A percentile compares a stretch with the other conserved stretches of the same genome.
These are phyloP conservation scores for Pyracantha coccinea DNA, from an alignment of 331 rosid genomes.

Conservation along the genomic window DNA sequence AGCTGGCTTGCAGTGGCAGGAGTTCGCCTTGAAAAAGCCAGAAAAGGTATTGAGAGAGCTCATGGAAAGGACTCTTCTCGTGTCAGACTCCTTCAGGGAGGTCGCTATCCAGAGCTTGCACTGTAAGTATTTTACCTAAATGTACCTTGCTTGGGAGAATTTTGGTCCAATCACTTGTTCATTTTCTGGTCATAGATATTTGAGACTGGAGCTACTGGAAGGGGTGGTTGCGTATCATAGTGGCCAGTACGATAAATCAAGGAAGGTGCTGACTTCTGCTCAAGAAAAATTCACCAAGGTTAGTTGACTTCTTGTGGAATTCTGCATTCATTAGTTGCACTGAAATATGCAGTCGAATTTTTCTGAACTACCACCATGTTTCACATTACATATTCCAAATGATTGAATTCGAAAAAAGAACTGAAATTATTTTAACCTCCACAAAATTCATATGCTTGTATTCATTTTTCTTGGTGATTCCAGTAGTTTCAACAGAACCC, in stretches of 20 bases:
- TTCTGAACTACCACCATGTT: background rate
- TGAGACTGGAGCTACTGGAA: conserved; percentile 88
- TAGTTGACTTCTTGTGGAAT: background rate
- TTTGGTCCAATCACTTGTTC: background rate
- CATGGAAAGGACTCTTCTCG: conserved; percentile 82
- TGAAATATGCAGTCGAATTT: background rate
- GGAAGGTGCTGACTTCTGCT: conserved; percentile 53
- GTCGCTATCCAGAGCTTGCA: conserved; percentile 83
- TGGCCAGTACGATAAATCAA: conserved; percentile 63
- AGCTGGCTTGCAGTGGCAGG: conserved; percentile 82
- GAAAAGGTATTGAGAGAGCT: conserved; percentile 66
- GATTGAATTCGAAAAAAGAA: background rate
- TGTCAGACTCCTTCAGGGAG: conserved; percentile 70
- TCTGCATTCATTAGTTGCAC: background rate
- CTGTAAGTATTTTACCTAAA: conserved; percentile 40
- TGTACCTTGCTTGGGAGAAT: background rate
- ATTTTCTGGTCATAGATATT: conserved; percentile 38
- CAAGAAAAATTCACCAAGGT: conserved; percentile 58
- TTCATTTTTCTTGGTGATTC: background rate
- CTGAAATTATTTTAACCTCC: background rate
- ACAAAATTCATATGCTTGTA: background rate
- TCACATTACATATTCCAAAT: background rate
- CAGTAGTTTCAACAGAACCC: background rate
- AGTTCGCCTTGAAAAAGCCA: conserved; percentile 69
- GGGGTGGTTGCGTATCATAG: conserved; percentile 90